Evolutionary conservation across 352 stramenopile genomes (phyloP).

Genomic region (Globisporangium ultimum): DNA sequence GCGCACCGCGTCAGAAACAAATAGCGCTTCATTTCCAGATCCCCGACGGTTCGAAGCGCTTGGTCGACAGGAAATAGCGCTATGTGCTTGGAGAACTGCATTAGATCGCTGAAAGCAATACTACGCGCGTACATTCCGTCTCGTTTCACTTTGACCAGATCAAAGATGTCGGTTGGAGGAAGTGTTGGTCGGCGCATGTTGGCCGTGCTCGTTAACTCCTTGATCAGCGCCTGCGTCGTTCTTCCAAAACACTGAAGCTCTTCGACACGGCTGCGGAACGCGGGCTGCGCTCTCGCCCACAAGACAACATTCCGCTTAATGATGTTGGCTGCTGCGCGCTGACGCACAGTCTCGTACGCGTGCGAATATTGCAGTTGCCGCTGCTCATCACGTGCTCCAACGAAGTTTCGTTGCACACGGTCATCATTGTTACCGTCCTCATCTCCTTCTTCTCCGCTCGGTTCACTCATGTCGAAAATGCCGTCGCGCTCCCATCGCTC

Average conservation of each 20-base stretch:
- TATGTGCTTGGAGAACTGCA: slow-evolving; percentile 68
- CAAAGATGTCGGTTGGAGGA: slow-evolving; percentile 33
- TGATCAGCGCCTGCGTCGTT: slow-evolving; percentile 45
- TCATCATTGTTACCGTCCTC: slow-evolving; percentile 18
- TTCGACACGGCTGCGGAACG: slow-evolving; percentile 51
- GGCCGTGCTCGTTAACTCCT: slow-evolving; percentile 33
- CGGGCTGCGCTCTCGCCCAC: slow-evolving; percentile 47
- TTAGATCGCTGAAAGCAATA: slow-evolving; percentile 57
- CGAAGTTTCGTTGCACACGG: slow-evolving; percentile 14
- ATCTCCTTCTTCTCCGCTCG: slow-evolving; percentile 29
- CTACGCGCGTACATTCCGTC: slow-evolving; percentile 18
- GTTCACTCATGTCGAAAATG: slow-evolving; percentile 37
- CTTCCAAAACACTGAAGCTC: slow-evolving; percentile 64
- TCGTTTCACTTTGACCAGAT: slow-evolving; percentile 26
- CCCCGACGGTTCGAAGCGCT: slow-evolving; percentile 49
- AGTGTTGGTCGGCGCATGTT: slow-evolving; percentile 3
- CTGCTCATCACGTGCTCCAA: background rate
- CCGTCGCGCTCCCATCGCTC: slow-evolving; percentile 51
- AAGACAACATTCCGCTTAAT: slow-evolving; percentile 59
- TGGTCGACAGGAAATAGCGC: slow-evolving; percentile 66
- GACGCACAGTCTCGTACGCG: slow-evolving; percentile 49
- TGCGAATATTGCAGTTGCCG: slow-evolving; percentile 35
- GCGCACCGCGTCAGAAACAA: slow-evolving; percentile 44
- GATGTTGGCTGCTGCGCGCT: slow-evolving; percentile 48
- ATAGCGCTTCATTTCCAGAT: slow-evolving; percentile 46